Evolutionary conservation across 78 protist genomes (phyloP), one percentile per base, ranked within the genome.

Genomic region (Capsaspora owczarzaki): DNA sequence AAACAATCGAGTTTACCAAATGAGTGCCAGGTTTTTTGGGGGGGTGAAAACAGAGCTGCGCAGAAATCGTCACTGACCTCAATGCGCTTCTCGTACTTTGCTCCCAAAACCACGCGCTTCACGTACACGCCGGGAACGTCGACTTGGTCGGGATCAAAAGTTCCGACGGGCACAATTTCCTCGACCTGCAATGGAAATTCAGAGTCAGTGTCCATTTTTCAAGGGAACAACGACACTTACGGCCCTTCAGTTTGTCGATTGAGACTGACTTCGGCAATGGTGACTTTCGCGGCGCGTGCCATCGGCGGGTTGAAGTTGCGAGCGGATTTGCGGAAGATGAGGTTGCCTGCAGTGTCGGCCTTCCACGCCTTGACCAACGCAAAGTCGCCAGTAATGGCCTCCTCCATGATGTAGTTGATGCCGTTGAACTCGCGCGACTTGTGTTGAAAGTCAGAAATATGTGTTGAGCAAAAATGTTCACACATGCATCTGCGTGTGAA

Each of bases 71-170:
- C 42, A 74, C 78, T 31, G 43, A 22, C 16, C 80, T 95, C 96
- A 74, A 93, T 95, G 35, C 90, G 44, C 83, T 90, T 90, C 86
- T 90, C 93, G 68, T 77, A 85, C 19, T 74, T 38, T 43, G 79
- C 76, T 33, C 89, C 93, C 40, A 78, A 69, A 41, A 88, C 31
- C n/a, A 91, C 76, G 46, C 96, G 82, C 69, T 92, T 81, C 27
- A 95, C 95, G 29, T 90, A 95, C 61, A 93, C 90, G 33, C 93
- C 95, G 25, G 98, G 93, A 33, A 93, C 40, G 74, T 95, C 96
- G 46, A 95, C 74, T 20, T 90, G 85, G 31, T 91, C 89, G 33
- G 98, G 96, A 60, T 84, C 80, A 31, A 95, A 51, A 56, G 77
- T 60, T 19, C 96, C 96, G 8, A 80, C 82, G 44, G 82, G 90